A percentile compares a stretch with the other conserved stretches of the same genome.
phyloP scores from a whole-genome alignment of 257 asterid species.

The Petunia secreta region DNA sequence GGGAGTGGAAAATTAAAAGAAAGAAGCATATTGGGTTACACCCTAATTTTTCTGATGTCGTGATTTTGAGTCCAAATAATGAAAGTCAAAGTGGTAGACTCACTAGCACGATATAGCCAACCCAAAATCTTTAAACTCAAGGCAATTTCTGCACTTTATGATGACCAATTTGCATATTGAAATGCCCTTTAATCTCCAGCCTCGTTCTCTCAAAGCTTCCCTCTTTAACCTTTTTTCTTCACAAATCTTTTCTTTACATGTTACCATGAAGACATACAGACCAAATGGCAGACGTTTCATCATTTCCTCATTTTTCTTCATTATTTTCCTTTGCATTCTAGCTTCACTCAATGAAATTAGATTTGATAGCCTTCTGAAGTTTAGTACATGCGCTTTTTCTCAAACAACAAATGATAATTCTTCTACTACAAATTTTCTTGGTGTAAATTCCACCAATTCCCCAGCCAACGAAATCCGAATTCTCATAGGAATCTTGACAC shows the following conservation, averaged over 20 bases:
- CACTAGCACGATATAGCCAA: conserved; percentile 45
- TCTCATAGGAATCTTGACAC: conserved; percentile 75
- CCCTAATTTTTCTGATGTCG: not conserved
- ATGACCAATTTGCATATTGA: conserved; percentile 27
- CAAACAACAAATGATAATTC: not conserved
- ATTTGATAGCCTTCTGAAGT: conserved; percentile 48
- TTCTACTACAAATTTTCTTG: not conserved
- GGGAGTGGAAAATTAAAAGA: not conserved
- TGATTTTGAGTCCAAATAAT: conserved; percentile 20
- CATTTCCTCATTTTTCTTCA: conserved; percentile 57
- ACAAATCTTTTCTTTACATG: not conserved
- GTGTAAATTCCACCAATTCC: conserved; percentile 33
- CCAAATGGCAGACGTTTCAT: conserved; percentile 53
- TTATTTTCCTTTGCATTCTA: conserved; percentile 62
- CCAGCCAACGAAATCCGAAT: conserved; percentile 50
- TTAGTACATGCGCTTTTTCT: conserved; percentile 57
- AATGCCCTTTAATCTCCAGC: conserved; percentile 16
- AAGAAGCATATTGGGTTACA: not conserved
- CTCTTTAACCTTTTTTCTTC: conserved; percentile 29
- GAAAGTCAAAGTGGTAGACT: conserved; percentile 53
- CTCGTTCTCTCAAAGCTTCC: conserved; percentile 21
- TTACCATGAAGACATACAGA: conserved; percentile 49
- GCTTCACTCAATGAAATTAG: conserved; percentile 75
- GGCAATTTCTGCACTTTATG: conserved; percentile 38
- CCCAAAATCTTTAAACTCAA: conserved; percentile 49